Evolutionary conservation across 129 eudicot genomes (phyloP), one percentile per base, ranked within the genome.

Genomic region (Artemisia annua): DNA sequence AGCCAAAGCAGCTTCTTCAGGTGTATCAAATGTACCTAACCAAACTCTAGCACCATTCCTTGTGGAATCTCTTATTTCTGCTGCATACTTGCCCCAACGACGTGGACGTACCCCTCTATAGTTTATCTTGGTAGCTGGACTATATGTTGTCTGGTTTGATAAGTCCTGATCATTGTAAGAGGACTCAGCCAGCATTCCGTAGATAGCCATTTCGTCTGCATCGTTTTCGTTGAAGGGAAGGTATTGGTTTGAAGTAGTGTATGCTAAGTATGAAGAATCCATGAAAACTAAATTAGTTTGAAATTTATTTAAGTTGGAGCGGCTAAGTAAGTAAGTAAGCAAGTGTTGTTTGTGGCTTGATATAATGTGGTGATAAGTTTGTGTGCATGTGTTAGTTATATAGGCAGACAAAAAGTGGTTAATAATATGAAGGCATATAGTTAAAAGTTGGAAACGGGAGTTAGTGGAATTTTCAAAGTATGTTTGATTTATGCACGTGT

Each of bases 21-120:
- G 79, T 3, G 83, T 80, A 74, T 83, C 69, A 28, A 86, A 86
- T 35, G 90, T 86, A n/a, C 90, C 90, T 75, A 86, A 67, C 90
- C 90, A 86, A 28, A 86, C 90, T 78, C 90, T 66, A 59, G 76
- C 83, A 6, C 87, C 71, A 30, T 86, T 83, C 69, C 90, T 69
- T 0, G 90, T 83, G 9, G 88, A 84, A 28, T 84, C 88, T 54
- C 88, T 60, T 69, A 84, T 84, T 69, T 84, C 88, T 2, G 88
- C 85, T 11, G 88, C 88, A 43, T 39, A 84, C 57, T 84, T 84
- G 1, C 88, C 88, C 88, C 88, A 82, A 44, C 79, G 73, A 11
- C 90, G 75, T 51, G 76, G 74, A 1, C 87, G 78, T 19, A 86
- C 81, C 7, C 90, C 87, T 61, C 85, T 66, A 71, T 83, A 86